phyloP scores from a whole-genome alignment of 2,329 filamentous ascomycete genomes.

The Teratosphaeria pseudoeucalypti region DNA sequence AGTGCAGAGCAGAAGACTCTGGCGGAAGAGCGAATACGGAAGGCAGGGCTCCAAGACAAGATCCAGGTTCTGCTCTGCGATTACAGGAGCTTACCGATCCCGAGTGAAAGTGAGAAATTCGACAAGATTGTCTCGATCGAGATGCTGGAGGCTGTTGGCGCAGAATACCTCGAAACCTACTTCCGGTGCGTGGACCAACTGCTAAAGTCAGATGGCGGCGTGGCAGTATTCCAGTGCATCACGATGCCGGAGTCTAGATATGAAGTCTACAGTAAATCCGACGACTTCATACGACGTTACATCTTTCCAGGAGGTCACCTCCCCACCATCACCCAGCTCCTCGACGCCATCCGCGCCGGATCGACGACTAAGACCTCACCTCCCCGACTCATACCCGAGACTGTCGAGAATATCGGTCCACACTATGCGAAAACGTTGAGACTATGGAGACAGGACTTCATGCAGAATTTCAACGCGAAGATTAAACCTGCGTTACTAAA shows the following conservation, averaged over 20 bases:
- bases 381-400: conserved; percentile 50
- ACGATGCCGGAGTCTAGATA: conserved; percentile 62
- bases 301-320: conserved; percentile 72
- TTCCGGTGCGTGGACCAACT: conserved; percentile 54
- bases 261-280: conserved; percentile 53
- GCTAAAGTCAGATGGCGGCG: conserved; percentile 54
- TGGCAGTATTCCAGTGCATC: conserved; percentile 66
- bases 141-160: conserved; percentile 66
- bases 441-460: conserved; percentile 58
- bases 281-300: conserved; percentile 67
- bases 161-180: conserved; percentile 57
- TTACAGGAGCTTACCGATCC: conserved; percentile 52
- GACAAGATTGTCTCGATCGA: conserved; percentile 68
- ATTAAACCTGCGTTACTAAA: conserved; percentile 51
- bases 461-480: conserved; percentile 48
- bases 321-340: conserved; percentile 55
- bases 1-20: conserved; percentile 59
- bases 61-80: conserved; percentile 60
- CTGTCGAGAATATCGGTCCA: conserved; percentile 60
- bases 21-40: conserved; percentile 54
- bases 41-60: conserved; percentile 48
- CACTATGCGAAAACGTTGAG: conserved; percentile 62
- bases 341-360: conserved; percentile 51
- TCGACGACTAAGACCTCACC: conserved; percentile 41
- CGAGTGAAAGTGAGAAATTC: conserved; percentile 35